These are phyloP conservation scores for Cairneyella variabilis DNA, from an alignment of 495 filamentous ascomycete genomes.

Conservation along the genomic window DNA sequence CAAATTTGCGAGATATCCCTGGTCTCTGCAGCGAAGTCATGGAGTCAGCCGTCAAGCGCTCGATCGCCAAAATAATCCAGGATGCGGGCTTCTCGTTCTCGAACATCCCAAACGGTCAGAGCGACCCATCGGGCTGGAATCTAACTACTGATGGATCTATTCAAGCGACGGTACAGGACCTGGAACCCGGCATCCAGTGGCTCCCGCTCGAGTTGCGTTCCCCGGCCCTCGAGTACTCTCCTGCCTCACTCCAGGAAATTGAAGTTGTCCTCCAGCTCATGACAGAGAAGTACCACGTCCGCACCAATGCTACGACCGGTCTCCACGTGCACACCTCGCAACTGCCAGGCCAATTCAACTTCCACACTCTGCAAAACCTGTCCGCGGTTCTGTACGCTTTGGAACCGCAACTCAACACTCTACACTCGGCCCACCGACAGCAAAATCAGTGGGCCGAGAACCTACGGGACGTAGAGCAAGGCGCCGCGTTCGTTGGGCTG, in stretches of 20 bases:
- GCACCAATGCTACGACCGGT: background rate
- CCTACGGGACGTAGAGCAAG: background rate
- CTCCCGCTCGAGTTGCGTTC: background rate
- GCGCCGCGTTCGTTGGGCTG: background rate
- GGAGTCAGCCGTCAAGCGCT: too few species aligned
- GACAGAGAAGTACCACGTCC: background rate
- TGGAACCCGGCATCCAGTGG: too few species aligned
- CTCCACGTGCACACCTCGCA: background rate
- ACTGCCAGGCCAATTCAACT: background rate
- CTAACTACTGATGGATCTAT: too few species aligned
- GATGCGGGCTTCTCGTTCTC: too few species aligned
- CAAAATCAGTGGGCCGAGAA: background rate
- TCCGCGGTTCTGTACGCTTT: background rate
- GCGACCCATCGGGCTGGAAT: too few species aligned
- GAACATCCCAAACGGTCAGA: too few species aligned
- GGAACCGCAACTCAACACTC: background rate
- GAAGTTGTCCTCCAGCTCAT: background rate
- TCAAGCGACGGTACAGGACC: too few species aligned
- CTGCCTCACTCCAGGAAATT: background rate
- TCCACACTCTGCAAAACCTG: background rate
- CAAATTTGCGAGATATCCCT: too few species aligned
- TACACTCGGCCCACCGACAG: background rate
- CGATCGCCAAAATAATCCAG: too few species aligned
- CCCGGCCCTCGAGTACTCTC: background rate
- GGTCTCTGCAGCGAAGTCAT: too few species aligned